phyloP scores from a whole-genome alignment of 805 yeast genomes.

The Candida schatavii region DNA sequence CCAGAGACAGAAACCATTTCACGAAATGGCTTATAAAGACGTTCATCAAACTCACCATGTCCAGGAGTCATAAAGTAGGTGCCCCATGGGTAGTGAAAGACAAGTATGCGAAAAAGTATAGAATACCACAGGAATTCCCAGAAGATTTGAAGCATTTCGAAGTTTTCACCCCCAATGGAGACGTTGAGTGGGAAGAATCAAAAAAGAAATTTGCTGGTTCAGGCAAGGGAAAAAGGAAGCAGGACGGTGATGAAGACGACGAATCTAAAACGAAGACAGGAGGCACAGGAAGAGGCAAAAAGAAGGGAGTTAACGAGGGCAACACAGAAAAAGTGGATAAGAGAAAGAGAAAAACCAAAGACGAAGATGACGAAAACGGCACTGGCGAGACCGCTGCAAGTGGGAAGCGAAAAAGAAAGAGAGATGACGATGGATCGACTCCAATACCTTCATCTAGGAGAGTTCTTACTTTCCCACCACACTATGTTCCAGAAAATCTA shows the following conservation, averaged over 20 bases:
- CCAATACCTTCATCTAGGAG: constrained; percentile 1
- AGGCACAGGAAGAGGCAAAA: not conserved
- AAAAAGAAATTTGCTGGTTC: too few relatives aligned
- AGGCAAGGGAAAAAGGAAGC: constrained; percentile 1
- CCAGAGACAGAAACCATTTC: constrained; percentile 81
- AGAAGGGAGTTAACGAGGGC: not conserved
- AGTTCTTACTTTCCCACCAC: constrained; percentile 20
- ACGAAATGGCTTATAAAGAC: constrained; percentile 89
- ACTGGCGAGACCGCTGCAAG: not conserved
- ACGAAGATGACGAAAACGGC: not conserved
- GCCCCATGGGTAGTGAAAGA: constrained; percentile 95
- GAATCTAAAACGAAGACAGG: not conserved
- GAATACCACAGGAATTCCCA: constrained; percentile 62
- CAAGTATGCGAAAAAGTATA: constrained; percentile 66
- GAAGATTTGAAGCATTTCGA: constrained; percentile 45
- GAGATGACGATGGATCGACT: not conserved
- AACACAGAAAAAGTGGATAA: not conserved
- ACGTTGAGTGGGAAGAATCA: constrained; percentile 20
- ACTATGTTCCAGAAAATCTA: constrained; percentile 27
- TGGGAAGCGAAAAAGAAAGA: not conserved
- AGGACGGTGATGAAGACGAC: constrained; percentile 7
- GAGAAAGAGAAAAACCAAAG: not conserved
- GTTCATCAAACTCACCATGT: constrained; percentile 74
- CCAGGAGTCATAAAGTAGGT: constrained; percentile 79
- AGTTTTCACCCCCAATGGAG: constrained; percentile 31